Conservation (phyloP, 495 filamentous ascomycete genomes). For the Aspergillus indologenus region DNA sequence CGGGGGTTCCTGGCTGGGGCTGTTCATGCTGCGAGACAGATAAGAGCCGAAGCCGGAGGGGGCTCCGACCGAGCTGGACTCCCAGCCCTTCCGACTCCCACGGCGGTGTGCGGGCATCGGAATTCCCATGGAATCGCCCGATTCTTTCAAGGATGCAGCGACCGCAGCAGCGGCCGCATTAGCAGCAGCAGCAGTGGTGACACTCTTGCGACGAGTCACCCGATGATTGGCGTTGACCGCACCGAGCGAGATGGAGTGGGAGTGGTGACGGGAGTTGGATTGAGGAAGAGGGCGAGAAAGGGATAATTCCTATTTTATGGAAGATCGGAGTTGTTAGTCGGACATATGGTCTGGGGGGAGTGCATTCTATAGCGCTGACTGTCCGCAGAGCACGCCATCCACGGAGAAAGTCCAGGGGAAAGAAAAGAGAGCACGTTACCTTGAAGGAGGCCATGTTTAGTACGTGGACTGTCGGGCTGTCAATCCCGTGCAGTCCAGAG, state of each 20-base stretch:
- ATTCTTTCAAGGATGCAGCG: constrained; percentile 70
- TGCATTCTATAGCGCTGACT: not conserved
- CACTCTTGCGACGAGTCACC: constrained; percentile 91
- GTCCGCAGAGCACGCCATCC: not conserved
- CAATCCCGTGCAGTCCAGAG: constrained; percentile 34
- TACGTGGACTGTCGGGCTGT: constrained; percentile 32
- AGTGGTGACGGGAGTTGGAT: constrained; percentile 67
- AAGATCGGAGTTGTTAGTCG: constrained; percentile 13
- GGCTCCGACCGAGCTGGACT: constrained; percentile 41
- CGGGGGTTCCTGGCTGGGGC: constrained; percentile 48
- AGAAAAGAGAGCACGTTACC: constrained; percentile 25
- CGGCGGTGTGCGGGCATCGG: constrained; percentile 43
- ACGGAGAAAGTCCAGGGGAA: not conserved
- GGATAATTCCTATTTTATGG: constrained; percentile 38
- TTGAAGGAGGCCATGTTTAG: constrained; percentile 48
- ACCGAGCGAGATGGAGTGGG: constrained; percentile 76
- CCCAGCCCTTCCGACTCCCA: constrained; percentile 44
- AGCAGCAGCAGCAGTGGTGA: constrained; percentile 68
- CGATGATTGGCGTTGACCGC: constrained; percentile 78
- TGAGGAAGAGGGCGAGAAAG: constrained; percentile 45
- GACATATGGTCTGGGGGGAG: constrained; percentile 4
- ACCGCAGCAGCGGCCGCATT: constrained; percentile 76
- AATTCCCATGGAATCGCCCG: constrained; percentile 43
- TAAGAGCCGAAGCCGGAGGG: constrained; percentile 40
- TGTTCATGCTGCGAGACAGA: constrained; percentile 48